Percentiles rank a stretch among this genome's conserved stretches.
Evolutionary conservation across 2,329 filamentous ascomycete genomes (phyloP).

Genomic region (Pyricularia sp.): DNA sequence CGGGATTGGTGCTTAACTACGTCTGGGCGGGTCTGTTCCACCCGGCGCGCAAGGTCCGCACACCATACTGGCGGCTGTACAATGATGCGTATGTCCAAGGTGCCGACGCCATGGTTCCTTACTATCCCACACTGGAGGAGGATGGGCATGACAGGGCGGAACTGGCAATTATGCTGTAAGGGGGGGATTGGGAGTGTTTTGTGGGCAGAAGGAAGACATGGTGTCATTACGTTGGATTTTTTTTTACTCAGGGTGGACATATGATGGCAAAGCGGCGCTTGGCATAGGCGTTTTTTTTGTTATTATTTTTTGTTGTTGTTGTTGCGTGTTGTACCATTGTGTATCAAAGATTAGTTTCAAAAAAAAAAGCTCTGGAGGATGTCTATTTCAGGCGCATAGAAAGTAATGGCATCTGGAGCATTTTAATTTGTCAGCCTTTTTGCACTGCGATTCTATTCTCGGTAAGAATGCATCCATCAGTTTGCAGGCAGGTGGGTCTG

Average conservation of each 20-base stretch:
- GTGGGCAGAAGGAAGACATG: not conserved
- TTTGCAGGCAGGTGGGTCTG: not conserved
- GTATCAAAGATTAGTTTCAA: not conserved
- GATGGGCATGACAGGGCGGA: constrained; percentile 69
- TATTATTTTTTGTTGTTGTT: no score
- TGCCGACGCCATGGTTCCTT: constrained; percentile 90
- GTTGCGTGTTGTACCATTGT: not conserved
- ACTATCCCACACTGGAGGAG: constrained; percentile 79
- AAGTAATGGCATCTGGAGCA: not conserved
- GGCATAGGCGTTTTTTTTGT: not conserved
- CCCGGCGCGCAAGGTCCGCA: constrained; percentile 84
- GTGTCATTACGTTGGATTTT: not conserved
- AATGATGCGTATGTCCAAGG: constrained; percentile 93
- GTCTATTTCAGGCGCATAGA: not conserved
- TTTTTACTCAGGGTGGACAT: not conserved
- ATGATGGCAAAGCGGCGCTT: not conserved
- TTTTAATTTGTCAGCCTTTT: not conserved
- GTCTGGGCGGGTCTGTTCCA: constrained; percentile 97
- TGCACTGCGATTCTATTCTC: not conserved
- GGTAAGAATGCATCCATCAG: not conserved
- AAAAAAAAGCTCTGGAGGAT: not conserved
- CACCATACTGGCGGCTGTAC: constrained; percentile 92
- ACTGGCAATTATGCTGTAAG: constrained; percentile 67
- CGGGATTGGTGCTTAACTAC: constrained; percentile 91
- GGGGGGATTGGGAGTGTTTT: not conserved